These are phyloP conservation scores for Truncatella angustata DNA, from an alignment of 2,329 filamentous ascomycete genomes.

Conservation along the genomic window DNA sequence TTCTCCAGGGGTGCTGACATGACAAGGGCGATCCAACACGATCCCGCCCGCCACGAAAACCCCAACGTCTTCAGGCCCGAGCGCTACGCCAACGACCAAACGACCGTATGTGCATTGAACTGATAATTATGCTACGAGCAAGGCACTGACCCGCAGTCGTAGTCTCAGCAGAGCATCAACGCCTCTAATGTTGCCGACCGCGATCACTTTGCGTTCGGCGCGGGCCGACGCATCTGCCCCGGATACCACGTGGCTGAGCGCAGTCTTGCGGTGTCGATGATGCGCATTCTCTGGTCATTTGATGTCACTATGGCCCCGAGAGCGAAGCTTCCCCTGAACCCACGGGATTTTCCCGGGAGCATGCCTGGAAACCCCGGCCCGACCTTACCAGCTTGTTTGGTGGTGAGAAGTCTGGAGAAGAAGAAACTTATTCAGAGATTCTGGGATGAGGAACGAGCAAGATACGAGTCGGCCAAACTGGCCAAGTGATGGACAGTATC, in stretches of 20 bases:
- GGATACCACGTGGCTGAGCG: slow-evolving; percentile 34
- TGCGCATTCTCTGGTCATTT: slow-evolving; percentile 32
- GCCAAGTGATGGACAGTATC: too few species aligned
- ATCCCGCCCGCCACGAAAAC: neutral
- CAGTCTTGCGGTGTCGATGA: slow-evolving; percentile 26
- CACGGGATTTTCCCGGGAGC: neutral
- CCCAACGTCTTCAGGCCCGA: neutral
- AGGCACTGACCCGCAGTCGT: neutral
- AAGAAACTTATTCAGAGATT: neutral
- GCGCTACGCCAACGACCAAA: neutral
- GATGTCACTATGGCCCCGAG: slow-evolving; percentile 12
- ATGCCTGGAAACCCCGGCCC: neutral
- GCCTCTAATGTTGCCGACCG: slow-evolving; percentile 1
- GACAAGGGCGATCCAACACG: neutral
- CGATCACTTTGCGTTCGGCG: slow-evolving; percentile 34
- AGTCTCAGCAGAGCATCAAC: neutral
- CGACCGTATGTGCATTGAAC: neutral
- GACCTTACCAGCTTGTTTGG: neutral
- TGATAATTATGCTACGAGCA: neutral
- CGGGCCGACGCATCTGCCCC: slow-evolving; percentile 33
- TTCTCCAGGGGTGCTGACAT: neutral
- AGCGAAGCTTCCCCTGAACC: neutral
- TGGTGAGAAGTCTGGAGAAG: neutral
- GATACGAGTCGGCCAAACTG: too few species aligned
- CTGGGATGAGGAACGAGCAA: neutral